Base-by-base conservation (phyloP, 2,329 filamentous ascomycete species). In the Penicillium italicum region DNA sequence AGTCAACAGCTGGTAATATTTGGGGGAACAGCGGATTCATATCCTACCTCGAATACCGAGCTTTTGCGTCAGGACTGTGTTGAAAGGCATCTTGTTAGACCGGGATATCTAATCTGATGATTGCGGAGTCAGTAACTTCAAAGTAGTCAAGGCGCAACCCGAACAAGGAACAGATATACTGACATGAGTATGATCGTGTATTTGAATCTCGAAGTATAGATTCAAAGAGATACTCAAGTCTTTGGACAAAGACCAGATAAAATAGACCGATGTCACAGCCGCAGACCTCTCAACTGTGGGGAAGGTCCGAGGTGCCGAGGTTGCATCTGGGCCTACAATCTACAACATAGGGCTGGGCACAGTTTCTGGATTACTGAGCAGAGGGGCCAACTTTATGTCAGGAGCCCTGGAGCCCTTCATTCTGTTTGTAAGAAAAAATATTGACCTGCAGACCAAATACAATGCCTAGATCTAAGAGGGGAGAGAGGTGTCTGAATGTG, bases 41-140 rank as follows among this genome's bases (percentile, higher is more conserved):
- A 12, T 16, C 67, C 46, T 69, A 78, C 77, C 66, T 63, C 69
- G 65, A 56, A 80, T 80, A 61, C 84, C 84, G 62, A 87, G 77
- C 62, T 80, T 80, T 63, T 82, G 77, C 42, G 84, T 87, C 47
- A 87, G 78, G 59, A 80, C 81, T 46, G 84, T 87, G 64, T 84
- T 83, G 79, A 87, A 86, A 61, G 81, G 81, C 84, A 87, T 87
- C 34, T 55, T 72, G 57, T 56, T 22, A 28, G 43, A 38, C 55
- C 37, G 28, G 40, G 50, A 36, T 50, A 59, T 60, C 54, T 55
- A 55, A 56, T 44, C 28, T 22, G 20, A 50, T 51, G 14, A 36
- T 24, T 42, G 41, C 22, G 10, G 42, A 57, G 42, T 58, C 16
- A 47, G 45, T 57, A 37, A 45, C 24, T 49, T 43, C 20, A 9